Conservation (phyloP, 169 alveolate genomes). For the Plasmodium yoelii region DNA sequence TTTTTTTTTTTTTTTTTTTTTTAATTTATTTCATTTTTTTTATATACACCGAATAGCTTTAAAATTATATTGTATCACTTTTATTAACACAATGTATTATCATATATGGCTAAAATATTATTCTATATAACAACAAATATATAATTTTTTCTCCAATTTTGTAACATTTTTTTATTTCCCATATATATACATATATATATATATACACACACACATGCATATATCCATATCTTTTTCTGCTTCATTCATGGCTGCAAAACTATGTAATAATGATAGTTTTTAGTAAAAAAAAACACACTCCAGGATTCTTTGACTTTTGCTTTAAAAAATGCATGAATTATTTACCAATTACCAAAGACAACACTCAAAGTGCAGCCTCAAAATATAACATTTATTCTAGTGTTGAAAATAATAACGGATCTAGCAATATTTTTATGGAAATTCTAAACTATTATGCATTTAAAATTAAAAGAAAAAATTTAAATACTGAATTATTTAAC, state of each 20-base stretch:
- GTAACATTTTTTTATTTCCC: not conserved
- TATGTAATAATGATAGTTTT: constrained; percentile 21
- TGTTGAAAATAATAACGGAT: not conserved
- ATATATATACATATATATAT: constrained; percentile 1
- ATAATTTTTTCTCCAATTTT: no score
- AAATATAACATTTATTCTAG: not conserved
- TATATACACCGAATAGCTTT: no score
- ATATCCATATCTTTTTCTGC: not conserved
- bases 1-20: no score
- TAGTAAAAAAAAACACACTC: constrained; percentile 24
- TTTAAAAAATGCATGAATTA: constrained; percentile 31
- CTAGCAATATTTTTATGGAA: constrained; percentile 17
- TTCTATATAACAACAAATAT: no score
- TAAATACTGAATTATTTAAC: constrained; percentile 4
- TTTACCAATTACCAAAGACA: constrained; percentile 25
- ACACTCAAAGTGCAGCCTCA: not conserved
- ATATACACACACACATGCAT: not conserved
- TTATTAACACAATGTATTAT: no score
- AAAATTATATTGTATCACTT: no score
- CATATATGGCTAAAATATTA: no score
- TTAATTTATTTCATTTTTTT: no score
- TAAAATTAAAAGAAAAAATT: constrained; percentile 23
- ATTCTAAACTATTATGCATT: constrained; percentile 4
- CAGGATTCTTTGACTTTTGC: constrained; percentile 36
- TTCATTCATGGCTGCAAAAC: not conserved